Evolutionary conservation across 345 rosid species (phyloP).

Genomic region (Populus euphratica): DNA sequence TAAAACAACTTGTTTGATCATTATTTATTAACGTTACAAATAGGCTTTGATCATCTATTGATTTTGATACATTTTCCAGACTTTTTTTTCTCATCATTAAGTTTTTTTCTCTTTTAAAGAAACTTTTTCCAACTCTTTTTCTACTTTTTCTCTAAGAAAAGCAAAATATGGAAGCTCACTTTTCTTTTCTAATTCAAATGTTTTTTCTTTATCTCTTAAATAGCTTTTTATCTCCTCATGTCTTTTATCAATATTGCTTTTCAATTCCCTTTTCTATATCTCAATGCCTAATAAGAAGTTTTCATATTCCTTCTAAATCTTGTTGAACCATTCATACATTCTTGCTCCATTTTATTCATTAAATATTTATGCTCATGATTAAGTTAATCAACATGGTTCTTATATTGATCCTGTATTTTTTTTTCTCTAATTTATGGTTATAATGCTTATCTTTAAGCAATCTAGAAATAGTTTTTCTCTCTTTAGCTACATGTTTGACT

Average conservation of each 20-base stretch:
- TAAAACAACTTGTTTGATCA: too few relatives aligned
- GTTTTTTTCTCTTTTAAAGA: conserved; percentile 7
- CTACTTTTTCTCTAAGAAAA: conserved; percentile 56
- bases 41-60: too few relatives aligned
- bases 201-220: conserved; percentile 66
- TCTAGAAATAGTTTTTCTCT: too few relatives aligned
- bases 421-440: conserved; percentile 58
- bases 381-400: conserved; percentile 50
- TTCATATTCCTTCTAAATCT: conserved; percentile 80
- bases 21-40: too few relatives aligned
- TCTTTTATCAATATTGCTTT: conserved; percentile 60
- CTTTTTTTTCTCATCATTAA: too few relatives aligned
- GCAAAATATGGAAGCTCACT: conserved; percentile 53
- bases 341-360: conserved; percentile 68
- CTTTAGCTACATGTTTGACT: too few relatives aligned
- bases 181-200: conserved; percentile 75
- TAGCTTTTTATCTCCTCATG: conserved; percentile 72
- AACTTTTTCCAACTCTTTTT: conserved; percentile 66
- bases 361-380: conserved; percentile 62
- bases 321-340: conserved; percentile 79
- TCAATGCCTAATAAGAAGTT: conserved; percentile 73
- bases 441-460: too few relatives aligned
- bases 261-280: conserved; percentile 71
- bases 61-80: too few relatives aligned
- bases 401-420: conserved; percentile 63